Conservation (phyloP, 768 basidiomycete genomes). For the Tricholoma terreum region DNA sequence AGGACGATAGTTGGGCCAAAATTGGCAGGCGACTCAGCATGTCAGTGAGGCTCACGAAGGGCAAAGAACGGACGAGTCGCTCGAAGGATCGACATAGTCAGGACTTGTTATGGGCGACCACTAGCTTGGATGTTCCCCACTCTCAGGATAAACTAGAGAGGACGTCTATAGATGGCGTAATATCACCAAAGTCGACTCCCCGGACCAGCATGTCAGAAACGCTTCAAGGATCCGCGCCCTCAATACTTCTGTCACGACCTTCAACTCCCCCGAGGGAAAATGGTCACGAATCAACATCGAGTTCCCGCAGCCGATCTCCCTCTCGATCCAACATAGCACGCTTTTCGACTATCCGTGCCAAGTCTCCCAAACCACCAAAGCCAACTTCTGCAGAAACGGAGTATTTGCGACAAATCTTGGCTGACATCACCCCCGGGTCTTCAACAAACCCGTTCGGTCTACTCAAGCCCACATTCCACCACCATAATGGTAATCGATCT, state of each 20-base stretch:
- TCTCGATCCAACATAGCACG: conserved; percentile 16
- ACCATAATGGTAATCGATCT: conserved; percentile 9
- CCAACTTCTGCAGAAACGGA: conserved; percentile 54
- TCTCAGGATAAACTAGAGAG: conserved; percentile 4
- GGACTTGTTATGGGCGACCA: conserved; percentile 1
- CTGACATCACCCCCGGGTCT: conserved; percentile 50
- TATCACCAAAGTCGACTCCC: conserved; percentile 1
- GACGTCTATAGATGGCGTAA: conserved; percentile 4
- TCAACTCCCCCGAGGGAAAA: conserved; percentile 6
- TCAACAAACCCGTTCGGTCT: conserved; percentile 46
- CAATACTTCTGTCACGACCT: conserved; percentile 8
- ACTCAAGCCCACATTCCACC: conserved; percentile 34
- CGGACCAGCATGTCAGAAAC: conserved; percentile 4
- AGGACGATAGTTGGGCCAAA: conserved; percentile 55
- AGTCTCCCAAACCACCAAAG: conserved; percentile 51
- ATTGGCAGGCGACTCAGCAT: conserved; percentile 62
- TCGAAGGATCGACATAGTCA: conserved; percentile 27
- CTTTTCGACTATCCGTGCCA: conserved; percentile 29
- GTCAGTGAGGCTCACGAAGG: conserved; percentile 48
- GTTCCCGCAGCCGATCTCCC: conserved; percentile 8
- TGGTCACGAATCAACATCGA: conserved; percentile 2
- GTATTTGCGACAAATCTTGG: conserved; percentile 67
- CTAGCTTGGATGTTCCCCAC: conserved; percentile 1
- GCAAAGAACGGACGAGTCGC: conserved; percentile 33
- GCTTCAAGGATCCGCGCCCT: conserved; percentile 2